Conservation (phyloP, 2,329 filamentous ascomycete species). For the Helicocarpus griseus region DNA sequence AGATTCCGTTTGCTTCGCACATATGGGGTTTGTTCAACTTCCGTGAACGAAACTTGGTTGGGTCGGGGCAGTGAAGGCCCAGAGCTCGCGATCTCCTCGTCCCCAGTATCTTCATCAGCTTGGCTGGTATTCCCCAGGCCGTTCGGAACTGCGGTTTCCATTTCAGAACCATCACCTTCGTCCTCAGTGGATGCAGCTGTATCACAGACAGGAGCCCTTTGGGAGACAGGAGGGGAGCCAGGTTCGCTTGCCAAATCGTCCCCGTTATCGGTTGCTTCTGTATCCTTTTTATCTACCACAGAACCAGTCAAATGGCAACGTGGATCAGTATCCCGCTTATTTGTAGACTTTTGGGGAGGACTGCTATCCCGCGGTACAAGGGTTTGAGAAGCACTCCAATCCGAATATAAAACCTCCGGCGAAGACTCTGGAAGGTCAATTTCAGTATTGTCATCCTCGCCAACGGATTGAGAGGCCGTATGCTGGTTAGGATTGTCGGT, state of each 20-base stretch:
- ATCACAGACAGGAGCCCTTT: neutral
- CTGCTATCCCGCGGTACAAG: constrained; percentile 23
- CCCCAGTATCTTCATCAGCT: neutral
- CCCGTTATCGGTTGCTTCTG: neutral
- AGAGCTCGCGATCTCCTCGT: constrained; percentile 5
- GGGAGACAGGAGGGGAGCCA: neutral
- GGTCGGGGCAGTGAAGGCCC: neutral
- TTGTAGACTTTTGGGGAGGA: constrained; percentile 10
- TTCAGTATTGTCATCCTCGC: neutral
- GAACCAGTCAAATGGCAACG: no score
- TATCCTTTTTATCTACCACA: neutral
- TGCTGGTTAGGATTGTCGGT: neutral
- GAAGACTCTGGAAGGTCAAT: neutral
- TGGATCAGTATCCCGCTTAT: neutral
- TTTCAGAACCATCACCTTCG: constrained; percentile 1
- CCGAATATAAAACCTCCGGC: neutral
- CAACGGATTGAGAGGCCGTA: neutral
- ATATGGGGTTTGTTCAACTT: constrained; percentile 9
- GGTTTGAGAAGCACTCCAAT: constrained; percentile 5
- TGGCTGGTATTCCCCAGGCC: neutral
- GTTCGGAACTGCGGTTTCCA: neutral
- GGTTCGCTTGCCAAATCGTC: neutral
- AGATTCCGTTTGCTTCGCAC: neutral
- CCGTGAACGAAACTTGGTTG: constrained; percentile 8
- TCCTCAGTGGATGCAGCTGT: neutral